Evolutionary conservation across 148 eudicot genomes (phyloP).

Genomic region (Amaranthus palmeri): DNA sequence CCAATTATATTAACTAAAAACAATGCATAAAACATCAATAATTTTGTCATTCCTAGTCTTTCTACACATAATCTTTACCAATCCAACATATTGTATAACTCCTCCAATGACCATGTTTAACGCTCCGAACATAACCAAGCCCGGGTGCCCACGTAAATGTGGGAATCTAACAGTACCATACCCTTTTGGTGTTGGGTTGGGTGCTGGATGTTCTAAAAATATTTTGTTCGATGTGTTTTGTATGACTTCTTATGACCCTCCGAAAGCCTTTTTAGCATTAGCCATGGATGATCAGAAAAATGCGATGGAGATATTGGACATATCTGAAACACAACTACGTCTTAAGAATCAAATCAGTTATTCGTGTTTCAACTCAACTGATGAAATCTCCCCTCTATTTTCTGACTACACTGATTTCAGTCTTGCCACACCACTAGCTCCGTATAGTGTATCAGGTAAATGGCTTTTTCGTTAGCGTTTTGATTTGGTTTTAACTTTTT

Average conservation of each 20-base stretch:
- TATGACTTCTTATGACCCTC: slow-evolving; percentile 28
- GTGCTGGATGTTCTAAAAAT: slow-evolving; percentile 29
- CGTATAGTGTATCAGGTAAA: slow-evolving; percentile 35
- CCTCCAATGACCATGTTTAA: slow-evolving; percentile 3
- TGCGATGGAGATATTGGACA: slow-evolving; percentile 18
- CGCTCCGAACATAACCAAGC: slow-evolving; percentile 25
- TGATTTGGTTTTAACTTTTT: too few species aligned
- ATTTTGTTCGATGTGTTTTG: slow-evolving; percentile 31
- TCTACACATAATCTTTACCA: not conserved
- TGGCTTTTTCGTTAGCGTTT: too few species aligned
- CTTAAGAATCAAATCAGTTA: slow-evolving; percentile 23
- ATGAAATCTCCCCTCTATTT: not conserved
- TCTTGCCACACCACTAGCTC: not conserved
- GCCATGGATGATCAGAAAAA: not conserved
- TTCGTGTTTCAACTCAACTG: slow-evolving; percentile 15
- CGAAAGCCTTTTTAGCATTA: slow-evolving; percentile 27
- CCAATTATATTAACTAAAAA: too few species aligned
- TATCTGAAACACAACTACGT: slow-evolving; percentile 25
- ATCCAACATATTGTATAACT: not conserved
- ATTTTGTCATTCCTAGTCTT: not conserved
- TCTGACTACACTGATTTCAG: not conserved
- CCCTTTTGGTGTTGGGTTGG: slow-evolving; percentile 44
- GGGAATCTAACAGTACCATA: slow-evolving; percentile 48
- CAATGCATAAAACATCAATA: too few species aligned
- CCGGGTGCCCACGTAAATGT: slow-evolving; percentile 42